Evolutionary conservation across 441 rosid genomes (phyloP), one percentile per base, ranked within the genome.

Genomic region (Omphalea diandra): DNA sequence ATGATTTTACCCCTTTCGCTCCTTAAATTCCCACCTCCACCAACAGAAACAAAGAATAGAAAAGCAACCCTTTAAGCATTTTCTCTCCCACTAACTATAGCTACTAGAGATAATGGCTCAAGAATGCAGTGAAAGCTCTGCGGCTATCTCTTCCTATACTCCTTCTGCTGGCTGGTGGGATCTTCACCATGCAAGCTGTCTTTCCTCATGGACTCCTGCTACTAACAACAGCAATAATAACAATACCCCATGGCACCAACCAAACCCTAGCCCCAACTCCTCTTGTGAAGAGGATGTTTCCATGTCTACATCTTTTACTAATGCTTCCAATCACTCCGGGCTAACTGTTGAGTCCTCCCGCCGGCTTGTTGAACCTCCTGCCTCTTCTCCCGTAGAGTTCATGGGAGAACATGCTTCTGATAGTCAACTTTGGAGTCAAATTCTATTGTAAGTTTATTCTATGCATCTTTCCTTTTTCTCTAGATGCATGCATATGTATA

Each of bases 401-500:
- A 81, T 87, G 4, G 83, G 84, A 9, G 89, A 84, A 49, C 87
- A 88, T 73, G 83, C 83, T 77, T 75, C 87, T 2, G 88, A 86
- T 70, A 81, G 77, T 65, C 86, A 88, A 49, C 80, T 88, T 11
- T 90, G 94, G 97, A 85, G 76, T 69, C 91, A 86, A 58, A 76
- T 87, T 52, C 79, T 86, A 44, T 69, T 84, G 97, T 90, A 86
- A 88, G 96, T 79, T 58, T 9, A 50, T 49, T 9, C n/a, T n/a
- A n/a, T n/a, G n/a, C n/a, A n/a, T n/a, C n/a, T 26, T 70, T 11
- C 12, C 8, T 11, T 47, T 54, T 38, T 0, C 32, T n/a, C 2
- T 67, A 53, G 70, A 29, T 67, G 41, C 24, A 50, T 14, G 54
- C n/a, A n/a, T n/a, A n/a, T n/a, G n/a, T n/a, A n/a, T n/a, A n/a